Conservation (phyloP, 1,284 basidiomycete genomes). For the Ceratobasidium papillatum region DNA sequence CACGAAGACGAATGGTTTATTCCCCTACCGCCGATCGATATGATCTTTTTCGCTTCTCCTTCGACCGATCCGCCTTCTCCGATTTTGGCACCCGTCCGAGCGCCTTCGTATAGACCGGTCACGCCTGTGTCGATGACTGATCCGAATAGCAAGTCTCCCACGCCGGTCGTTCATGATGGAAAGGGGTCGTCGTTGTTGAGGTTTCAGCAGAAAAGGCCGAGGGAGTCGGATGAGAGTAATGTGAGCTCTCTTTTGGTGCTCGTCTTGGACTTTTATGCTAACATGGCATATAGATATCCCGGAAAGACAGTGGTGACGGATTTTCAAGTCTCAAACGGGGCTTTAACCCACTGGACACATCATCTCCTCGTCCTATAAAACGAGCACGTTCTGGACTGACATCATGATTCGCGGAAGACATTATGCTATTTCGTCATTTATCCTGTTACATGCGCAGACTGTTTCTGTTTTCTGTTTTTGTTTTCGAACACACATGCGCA, state of each 20-base stretch:
- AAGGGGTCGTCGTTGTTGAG: slow-evolving; percentile 6
- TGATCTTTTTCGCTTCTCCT: slow-evolving; percentile 6
- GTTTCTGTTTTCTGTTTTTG: not conserved
- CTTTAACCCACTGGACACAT: not conserved
- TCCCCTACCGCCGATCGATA: not conserved
- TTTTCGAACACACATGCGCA: not conserved
- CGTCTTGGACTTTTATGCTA: not conserved
- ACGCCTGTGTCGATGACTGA: slow-evolving; percentile 30
- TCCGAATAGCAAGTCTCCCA: slow-evolving; percentile 25
- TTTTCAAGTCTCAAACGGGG: not conserved
- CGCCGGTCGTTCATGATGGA: slow-evolving; percentile 13
- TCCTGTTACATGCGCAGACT: not conserved
- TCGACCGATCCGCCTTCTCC: slow-evolving; percentile 1
- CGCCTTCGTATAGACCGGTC: slow-evolving; percentile 14
- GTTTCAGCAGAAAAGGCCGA: not conserved
- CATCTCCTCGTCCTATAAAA: slow-evolving; percentile 3
- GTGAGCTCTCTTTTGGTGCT: not conserved
- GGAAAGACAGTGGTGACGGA: not conserved
- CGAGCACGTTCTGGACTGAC: slow-evolving; percentile 19
- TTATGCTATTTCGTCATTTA: slow-evolving; percentile 16
- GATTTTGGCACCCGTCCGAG: not conserved
- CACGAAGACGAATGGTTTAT: slow-evolving; percentile 17
- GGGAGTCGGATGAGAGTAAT: not conserved
- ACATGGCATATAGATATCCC: not conserved
- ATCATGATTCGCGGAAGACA: not conserved